Base-by-base conservation (phyloP, 2,329 filamentous ascomycete genomes). In the Cercospora janseana region DNA sequence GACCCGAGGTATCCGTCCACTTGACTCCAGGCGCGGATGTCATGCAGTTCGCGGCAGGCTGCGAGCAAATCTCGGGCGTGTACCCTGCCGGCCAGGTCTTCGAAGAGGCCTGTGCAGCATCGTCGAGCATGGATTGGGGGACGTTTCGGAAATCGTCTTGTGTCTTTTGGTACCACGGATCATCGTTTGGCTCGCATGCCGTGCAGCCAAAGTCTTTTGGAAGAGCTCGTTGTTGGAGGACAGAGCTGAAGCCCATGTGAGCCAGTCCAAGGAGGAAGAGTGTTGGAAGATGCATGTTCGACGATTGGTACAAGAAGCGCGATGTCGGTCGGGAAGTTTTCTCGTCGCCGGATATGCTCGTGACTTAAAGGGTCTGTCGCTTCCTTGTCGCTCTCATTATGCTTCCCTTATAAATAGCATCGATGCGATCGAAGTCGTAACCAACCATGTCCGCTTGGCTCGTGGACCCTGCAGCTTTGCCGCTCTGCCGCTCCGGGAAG, bases 161-260 rank as follows among this genome's bases (percentile, higher is more conserved):
- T 0, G 42, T 29, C 12, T 16, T 29, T 7, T 32, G 16, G 27
- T 45, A 45, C n/a, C 15, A 13, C 8, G 29, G 28, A 8, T 16
- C 42, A 8, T 45, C 29, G n/a, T 34, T 34, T 5, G 28, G 28
- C 2, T 13, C 27, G 42, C 42, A 45, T 0, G 42, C 28, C 2
- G n/a, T 35, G 20, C 42, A 45, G 29, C 28, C 28, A 2, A 23
- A 20, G 4, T 45, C 42, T 1, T 27, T 24, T 4, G 38, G 38
- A 4, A 42, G 38, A 10, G 21, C 38, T 4, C 38, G 24, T n/a
- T 32, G 29, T 29, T 35, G 32, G 8, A 35, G 15, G 5, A 35
- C 32, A 5, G 32, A 15, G 16, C 32, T 35, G 16, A 18, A 18
- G 12, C 16, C 29, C 49, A 12, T 58, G 46, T 20, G 34, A 47